phyloP scores from a whole-genome alignment of 352 stramenopile species.

The Globisporangium splendens region DNA sequence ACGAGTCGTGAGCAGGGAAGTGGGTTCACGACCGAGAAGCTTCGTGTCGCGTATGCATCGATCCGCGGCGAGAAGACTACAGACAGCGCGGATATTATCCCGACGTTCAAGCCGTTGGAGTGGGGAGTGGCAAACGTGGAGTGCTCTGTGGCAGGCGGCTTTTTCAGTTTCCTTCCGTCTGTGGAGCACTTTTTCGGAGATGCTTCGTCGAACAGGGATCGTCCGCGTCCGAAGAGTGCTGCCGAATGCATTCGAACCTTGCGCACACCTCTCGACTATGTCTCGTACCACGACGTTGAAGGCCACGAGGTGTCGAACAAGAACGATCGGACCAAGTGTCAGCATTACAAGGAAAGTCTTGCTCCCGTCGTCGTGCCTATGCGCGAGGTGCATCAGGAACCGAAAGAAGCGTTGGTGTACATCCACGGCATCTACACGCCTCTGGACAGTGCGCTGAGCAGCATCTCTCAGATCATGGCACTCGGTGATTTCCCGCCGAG shows the following conservation, averaged over 20 bases:
- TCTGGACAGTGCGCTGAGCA: constrained; percentile 17
- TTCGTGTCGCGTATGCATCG: constrained; percentile 39
- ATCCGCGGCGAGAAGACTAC: constrained; percentile 18
- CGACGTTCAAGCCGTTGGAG: constrained; percentile 15
- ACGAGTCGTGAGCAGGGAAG: constrained; percentile 39
- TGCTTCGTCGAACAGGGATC: neutral
- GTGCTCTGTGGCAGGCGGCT: constrained; percentile 21
- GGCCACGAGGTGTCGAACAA: neutral
- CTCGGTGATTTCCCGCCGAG: constrained; percentile 17
- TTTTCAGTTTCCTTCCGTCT: constrained; percentile 23
- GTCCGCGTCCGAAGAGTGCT: constrained; percentile 13
- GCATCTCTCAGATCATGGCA: constrained; percentile 21
- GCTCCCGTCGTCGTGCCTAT: constrained; percentile 2
- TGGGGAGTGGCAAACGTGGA: constrained; percentile 51
- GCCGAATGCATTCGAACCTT: constrained; percentile 16
- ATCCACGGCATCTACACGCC: constrained; percentile 20
- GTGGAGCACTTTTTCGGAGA: constrained; percentile 21
- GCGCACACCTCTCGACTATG: constrained; percentile 21
- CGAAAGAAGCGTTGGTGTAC: constrained; percentile 21
- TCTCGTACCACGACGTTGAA: constrained; percentile 21
- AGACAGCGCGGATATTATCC: constrained; percentile 9
- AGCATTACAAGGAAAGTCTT: constrained; percentile 15
- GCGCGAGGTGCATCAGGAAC: neutral
- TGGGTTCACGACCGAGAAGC: constrained; percentile 36
- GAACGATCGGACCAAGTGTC: constrained; percentile 11